phyloP scores from a whole-genome alignment of 352 stramenopile species.

The Phytophthora europaea region DNA sequence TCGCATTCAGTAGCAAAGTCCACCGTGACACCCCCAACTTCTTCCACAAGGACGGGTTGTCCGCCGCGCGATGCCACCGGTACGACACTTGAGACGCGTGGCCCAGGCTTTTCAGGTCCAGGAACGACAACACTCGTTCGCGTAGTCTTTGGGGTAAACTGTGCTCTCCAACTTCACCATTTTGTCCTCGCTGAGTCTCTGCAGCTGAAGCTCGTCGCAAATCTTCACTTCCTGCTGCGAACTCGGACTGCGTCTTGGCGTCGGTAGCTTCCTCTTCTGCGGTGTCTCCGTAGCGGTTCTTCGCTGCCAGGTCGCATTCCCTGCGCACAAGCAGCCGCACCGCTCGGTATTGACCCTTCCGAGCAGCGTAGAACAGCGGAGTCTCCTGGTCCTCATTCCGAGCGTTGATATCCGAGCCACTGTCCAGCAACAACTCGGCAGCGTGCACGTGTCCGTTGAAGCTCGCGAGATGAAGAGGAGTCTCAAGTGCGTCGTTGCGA shows the following conservation, averaged over 20 bases:
- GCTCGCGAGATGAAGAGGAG: conserved; percentile 74
- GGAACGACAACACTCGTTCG: conserved; percentile 67
- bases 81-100: conserved; percentile 69
- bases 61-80: conserved; percentile 78
- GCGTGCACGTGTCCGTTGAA: conserved; percentile 66
- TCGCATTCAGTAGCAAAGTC: conserved; percentile 67
- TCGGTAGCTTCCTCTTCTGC: conserved; percentile 74
- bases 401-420: conserved; percentile 64
- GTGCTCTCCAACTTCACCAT: conserved; percentile 17
- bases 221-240: conserved; percentile 65
- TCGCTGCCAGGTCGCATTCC: conserved; percentile 61
- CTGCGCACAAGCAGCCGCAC: conserved; percentile 70
- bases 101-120: conserved; percentile 74
- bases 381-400: conserved; percentile 68
- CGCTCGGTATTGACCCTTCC: conserved; percentile 71
- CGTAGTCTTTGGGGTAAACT: conserved; percentile 59
- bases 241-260: conserved; percentile 63
- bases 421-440: conserved; percentile 72
- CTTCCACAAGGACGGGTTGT: conserved; percentile 70
- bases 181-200: conserved; percentile 4
- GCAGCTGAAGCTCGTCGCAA: conserved; percentile 35
- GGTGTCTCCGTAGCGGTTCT: conserved; percentile 76
- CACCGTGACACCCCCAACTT: conserved; percentile 76
- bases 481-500: conserved; percentile 64
- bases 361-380: conserved; percentile 77